A percentile compares a stretch with the other conserved stretches of the same genome.
Evolutionary conservation across 2,329 filamentous ascomycete species (phyloP).

Genomic region (Lanzia echinophila): DNA sequence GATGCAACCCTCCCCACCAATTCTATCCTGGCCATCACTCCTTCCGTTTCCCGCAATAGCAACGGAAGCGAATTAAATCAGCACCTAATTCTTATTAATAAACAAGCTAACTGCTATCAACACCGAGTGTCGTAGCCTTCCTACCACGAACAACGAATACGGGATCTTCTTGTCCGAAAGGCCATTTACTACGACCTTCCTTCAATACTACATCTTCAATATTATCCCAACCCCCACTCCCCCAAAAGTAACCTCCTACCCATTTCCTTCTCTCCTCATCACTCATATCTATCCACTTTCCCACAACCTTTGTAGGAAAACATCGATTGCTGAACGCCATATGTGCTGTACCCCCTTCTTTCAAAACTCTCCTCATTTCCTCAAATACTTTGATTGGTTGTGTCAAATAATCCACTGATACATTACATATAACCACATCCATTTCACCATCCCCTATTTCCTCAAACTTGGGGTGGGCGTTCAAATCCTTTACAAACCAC

Average conservation of each 20-base stretch:
- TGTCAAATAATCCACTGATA: constrained; percentile 46
- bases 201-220: constrained; percentile 47
- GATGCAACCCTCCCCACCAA: no score
- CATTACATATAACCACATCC: constrained; percentile 43
- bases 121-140: not conserved
- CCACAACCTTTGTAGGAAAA: constrained; percentile 46
- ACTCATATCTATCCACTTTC: constrained; percentile 39
- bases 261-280: constrained; percentile 41
- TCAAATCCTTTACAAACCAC: constrained; percentile 39
- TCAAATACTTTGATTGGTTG: constrained; percentile 39
- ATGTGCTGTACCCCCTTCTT: constrained; percentile 40
- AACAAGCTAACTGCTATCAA: not conserved
- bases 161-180: constrained; percentile 30
- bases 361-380: constrained; percentile 35
- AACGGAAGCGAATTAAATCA: no score
- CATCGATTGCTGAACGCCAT: constrained; percentile 45
- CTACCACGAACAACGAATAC: constrained; percentile 38
- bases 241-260: constrained; percentile 45
- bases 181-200: constrained; percentile 29
- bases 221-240: constrained; percentile 40
- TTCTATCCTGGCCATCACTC: no score
- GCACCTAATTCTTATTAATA: no score
- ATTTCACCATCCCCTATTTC: constrained; percentile 26
- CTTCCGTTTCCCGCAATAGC: no score
- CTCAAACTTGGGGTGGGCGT: constrained; percentile 25